phyloP scores from a whole-genome alignment of 2,329 filamentous ascomycete genomes.

The Myriosclerotinia curreyana region DNA sequence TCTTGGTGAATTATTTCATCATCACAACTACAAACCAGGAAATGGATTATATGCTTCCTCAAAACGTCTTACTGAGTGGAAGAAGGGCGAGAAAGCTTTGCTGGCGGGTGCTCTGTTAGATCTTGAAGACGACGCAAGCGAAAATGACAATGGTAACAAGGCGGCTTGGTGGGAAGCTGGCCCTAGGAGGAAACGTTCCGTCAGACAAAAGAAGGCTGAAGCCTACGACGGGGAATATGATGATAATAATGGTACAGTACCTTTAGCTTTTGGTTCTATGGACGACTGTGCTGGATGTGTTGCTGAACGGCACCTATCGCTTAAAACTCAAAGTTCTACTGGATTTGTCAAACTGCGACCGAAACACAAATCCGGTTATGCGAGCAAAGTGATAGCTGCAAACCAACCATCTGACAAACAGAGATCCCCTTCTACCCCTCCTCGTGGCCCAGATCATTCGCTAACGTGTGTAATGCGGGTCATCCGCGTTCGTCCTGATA shows the following conservation, averaged over 20 bases:
- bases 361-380: constrained; percentile 22
- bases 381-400: constrained; percentile 21
- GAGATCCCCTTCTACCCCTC: constrained; percentile 4
- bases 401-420: constrained; percentile 15
- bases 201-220: constrained; percentile 50
- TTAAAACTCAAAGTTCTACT: background rate
- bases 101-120: constrained; percentile 59
- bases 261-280: constrained; percentile 25
- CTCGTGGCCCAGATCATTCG: constrained; percentile 31
- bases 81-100: constrained; percentile 60
- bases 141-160: constrained; percentile 48
- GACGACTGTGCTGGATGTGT: constrained; percentile 27
- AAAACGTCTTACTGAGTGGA: constrained; percentile 69
- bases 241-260: constrained; percentile 53
- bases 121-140: constrained; percentile 45
- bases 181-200: constrained; percentile 42
- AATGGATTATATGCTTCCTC: constrained; percentile 57
- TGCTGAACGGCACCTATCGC: constrained; percentile 22
- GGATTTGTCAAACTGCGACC: constrained; percentile 20
- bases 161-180: constrained; percentile 74
- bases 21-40: constrained; percentile 42
- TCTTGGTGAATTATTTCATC: constrained; percentile 36
- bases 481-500: constrained; percentile 39
- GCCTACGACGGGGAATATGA: constrained; percentile 67
- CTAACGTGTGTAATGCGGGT: constrained; percentile 41